Conservation (phyloP, 441 rosid genomes). For the Cnidoscolus chayamansa region DNA sequence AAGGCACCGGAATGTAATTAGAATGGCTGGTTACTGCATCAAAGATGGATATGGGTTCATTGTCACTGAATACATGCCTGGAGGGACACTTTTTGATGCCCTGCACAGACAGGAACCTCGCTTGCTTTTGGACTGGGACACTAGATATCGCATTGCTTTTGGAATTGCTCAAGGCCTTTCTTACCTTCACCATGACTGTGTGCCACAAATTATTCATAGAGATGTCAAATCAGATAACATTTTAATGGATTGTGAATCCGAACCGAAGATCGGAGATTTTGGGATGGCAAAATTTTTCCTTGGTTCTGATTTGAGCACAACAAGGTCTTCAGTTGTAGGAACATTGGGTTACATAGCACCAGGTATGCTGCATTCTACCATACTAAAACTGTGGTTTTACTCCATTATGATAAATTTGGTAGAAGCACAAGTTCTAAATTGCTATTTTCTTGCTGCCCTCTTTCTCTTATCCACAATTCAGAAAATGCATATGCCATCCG, state of each 20-base stretch:
- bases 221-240: constrained; percentile 46
- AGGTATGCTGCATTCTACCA: constrained; percentile 24
- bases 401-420: constrained; percentile 1
- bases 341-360: constrained; percentile 58
- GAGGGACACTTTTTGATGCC: constrained; percentile 39
- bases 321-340: constrained; percentile 41
- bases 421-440: not conserved
- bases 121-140: constrained; percentile 33
- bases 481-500: constrained; percentile 31
- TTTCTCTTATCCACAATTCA: constrained; percentile 10
- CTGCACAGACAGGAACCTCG: constrained; percentile 33
- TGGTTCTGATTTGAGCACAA: constrained; percentile 31
- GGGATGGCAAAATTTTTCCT: constrained; percentile 39
- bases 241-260: constrained; percentile 41
- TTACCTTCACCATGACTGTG: constrained; percentile 48
- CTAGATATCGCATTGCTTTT: constrained; percentile 36
- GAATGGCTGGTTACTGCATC: constrained; percentile 40
- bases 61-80: constrained; percentile 42
- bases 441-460: not conserved
- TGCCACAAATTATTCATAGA: constrained; percentile 45
- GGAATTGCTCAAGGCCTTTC: constrained; percentile 49
- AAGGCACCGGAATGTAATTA: constrained; percentile 43
- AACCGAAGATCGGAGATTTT: constrained; percentile 48
- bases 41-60: constrained; percentile 32
- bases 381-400: not conserved